phyloP scores from a whole-genome alignment of 306 rosid genomes.

The Calophaca sinica region DNA sequence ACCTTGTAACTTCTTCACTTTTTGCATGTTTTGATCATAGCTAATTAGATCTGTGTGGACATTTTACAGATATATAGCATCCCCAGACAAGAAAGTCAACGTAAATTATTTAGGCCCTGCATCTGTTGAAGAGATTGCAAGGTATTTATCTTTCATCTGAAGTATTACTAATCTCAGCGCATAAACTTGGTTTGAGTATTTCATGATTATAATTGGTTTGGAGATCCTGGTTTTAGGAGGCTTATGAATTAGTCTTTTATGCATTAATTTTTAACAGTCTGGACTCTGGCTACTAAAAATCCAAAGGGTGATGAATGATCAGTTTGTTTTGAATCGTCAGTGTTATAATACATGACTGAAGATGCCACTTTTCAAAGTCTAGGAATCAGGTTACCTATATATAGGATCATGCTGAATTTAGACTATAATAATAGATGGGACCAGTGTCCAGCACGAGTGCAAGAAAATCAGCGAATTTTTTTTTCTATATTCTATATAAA shows the following conservation, averaged over 20 bases:
- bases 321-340: neutral
- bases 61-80: conserved; percentile 75
- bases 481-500: too few species aligned
- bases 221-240: conserved; percentile 17
- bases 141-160: conserved; percentile 55
- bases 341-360: neutral
- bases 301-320: conserved; percentile 8
- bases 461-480: too few species aligned
- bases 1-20: conserved; percentile 18
- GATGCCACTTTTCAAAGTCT: neutral
- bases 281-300: neutral
- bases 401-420: too few species aligned
- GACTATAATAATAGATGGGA: too few species aligned
- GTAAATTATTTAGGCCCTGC: conserved; percentile 89
- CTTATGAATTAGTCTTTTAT: conserved; percentile 10
- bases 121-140: conserved; percentile 73
- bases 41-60: conserved; percentile 33
- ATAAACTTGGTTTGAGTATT: conserved; percentile 14
- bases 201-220: conserved; percentile 21
- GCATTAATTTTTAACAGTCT: conserved; percentile 9
- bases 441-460: too few species aligned
- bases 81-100: conserved; percentile 73
- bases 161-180: conserved; percentile 19
- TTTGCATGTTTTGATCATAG: conserved; percentile 38
- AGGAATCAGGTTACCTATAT: neutral